Evolutionary conservation across 352 stramenopile genomes (phyloP), one percentile per base, ranked within the genome.

Genomic region (Ochromonadaceae sp.): DNA sequence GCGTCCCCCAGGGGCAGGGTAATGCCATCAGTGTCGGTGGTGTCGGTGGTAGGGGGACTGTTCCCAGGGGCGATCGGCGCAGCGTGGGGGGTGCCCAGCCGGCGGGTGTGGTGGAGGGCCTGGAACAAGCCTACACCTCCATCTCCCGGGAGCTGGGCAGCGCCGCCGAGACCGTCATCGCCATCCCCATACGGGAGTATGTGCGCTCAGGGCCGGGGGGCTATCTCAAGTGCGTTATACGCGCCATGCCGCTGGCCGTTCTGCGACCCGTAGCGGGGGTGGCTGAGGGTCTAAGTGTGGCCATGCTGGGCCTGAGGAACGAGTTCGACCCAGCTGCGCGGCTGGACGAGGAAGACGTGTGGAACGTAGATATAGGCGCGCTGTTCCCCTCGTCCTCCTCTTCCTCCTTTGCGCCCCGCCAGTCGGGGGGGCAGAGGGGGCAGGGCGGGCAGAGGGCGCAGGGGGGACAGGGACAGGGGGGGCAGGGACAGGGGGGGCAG

Each of bases 331-430:
- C 61, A 3, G 35, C 5, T 10, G 15, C n/a, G 26, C 14, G 17
- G 17, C n/a, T 22, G 17, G 61, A 68, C 28, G 61, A 68, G 36
- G 61, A 68, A 38, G 61, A 68, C 26, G 17, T 59, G 7, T 68
- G 53, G 53, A 49, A 66, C 15, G 56, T 69, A 14, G 55, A 52
- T 63, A n/a, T n/a, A n/a, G n/a, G n/a, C n/a, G n/a, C n/a, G n/a
- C n/a, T n/a, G n/a, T n/a, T n/a, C n/a, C n/a, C n/a, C n/a, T n/a
- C n/a, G n/a, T n/a, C n/a, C n/a, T n/a, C n/a, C n/a, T n/a, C n/a
- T n/a, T n/a, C n/a, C n/a, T n/a, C n/a, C n/a, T n/a, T n/a, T n/a
- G n/a, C n/a, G n/a, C n/a, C n/a, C n/a, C n/a, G n/a, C n/a, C n/a
- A n/a, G n/a, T n/a, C n/a, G n/a, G n/a, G n/a, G n/a, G n/a, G n/a